Base-by-base conservation (phyloP, 345 rosid genomes). In the Firmiana major region DNA sequence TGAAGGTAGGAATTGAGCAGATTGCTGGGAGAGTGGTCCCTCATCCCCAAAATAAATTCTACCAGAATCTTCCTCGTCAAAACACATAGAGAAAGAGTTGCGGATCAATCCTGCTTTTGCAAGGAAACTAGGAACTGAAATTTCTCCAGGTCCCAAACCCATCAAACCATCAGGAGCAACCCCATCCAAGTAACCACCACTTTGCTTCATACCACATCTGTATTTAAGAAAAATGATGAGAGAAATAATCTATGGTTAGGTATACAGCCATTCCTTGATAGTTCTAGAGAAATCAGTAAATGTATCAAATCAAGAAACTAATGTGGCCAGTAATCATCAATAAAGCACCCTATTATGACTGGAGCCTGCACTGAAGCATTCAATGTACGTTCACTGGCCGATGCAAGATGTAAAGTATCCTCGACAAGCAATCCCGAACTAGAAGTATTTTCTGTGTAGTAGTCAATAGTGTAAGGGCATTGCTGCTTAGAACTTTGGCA, bases 141-240 rank as follows among this genome's bases (percentile, higher is more conserved):
- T 85, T 22, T 91, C 94, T 51, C 90, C 86, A 74, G 79, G 89
- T 31, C 98, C 98, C 83, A 94, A 85, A 45, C 97, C 98, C 94
- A 91, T 82, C 74, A 94, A 87, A 80, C 98, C 98, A 85, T 94
- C 97, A 71, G 97, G 97, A 68, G 97, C 97, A 82, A 79, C 84
- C 34, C 97, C 97, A 54, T 85, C 83, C 84, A 94, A 83, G 84
- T 87, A 94, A 7, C 59, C 88, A 42, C 98, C 98, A 80, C 87
- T 92, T 84, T 94, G 97, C 84, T 87, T 94, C 92, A 84, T 91
- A 75, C 97, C 98, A 88, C 98, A 94, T 79, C 98, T 94, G 84
- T 75, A 34, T 62, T 62, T 36, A 73, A 75, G 62, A 69, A 49
- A 77, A 62, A 1, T 46, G 75, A 9, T 46, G 78, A 48, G 57